phyloP scores from a whole-genome alignment of 2,329 filamentous ascomycete species.

The Fusarium sp. region DNA sequence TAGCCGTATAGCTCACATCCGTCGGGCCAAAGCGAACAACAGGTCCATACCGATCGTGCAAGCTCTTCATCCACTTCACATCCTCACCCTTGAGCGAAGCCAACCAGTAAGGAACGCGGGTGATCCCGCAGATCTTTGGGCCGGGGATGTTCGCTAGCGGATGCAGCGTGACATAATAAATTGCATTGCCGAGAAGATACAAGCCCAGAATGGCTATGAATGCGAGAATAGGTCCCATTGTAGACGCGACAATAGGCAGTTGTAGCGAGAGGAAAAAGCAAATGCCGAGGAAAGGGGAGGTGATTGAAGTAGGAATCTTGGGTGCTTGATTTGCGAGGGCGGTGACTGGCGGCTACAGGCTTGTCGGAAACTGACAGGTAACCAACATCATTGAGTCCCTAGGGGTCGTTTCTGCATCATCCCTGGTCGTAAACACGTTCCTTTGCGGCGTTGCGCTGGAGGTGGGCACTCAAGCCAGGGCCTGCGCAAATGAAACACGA shows the following conservation, averaged over 20 bases:
- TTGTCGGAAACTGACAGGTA: background rate
- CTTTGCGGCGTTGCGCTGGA: background rate
- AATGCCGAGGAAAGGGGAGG: background rate
- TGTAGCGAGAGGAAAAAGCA: background rate
- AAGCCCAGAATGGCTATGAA: background rate
- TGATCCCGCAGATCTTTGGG: constrained; percentile 13
- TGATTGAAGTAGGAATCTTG: background rate
- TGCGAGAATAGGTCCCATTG: background rate
- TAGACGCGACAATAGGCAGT: background rate
- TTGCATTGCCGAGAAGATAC: background rate
- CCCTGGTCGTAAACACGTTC: background rate
- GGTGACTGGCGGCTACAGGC: background rate
- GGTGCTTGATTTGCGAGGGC: background rate
- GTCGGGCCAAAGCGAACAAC: constrained; percentile 22
- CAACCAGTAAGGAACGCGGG: constrained; percentile 13
- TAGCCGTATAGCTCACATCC: constrained; percentile 10
- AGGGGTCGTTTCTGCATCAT: background rate
- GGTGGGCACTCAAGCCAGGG: background rate
- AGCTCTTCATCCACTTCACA: constrained; percentile 2
- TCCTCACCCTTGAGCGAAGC: background rate
- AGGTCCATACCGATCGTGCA: constrained; percentile 18
- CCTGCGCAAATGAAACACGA: background rate
- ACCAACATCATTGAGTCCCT: background rate
- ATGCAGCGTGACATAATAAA: constrained; percentile 15
- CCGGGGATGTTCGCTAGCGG: constrained; percentile 14